Percentiles rank a stretch among this genome's conserved stretches.
Conservation (phyloP, 345 rosid species). For the Balakata baccata region DNA sequence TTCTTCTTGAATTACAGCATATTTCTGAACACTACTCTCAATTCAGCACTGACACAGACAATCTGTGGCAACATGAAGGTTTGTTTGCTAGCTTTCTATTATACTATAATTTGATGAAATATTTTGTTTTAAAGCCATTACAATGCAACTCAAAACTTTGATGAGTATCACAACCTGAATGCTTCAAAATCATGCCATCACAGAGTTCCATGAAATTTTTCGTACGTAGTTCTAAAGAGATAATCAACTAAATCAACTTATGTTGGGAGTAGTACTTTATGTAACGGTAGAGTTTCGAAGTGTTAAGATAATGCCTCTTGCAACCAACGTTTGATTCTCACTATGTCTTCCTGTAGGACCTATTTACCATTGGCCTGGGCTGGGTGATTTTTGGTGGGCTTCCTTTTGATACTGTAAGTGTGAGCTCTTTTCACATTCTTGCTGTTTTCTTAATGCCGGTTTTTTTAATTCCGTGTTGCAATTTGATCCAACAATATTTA, state of each 20-base stretch:
- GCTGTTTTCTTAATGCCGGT: not conserved
- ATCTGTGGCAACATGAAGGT: conserved; percentile 98
- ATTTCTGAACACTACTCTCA: conserved; percentile 92
- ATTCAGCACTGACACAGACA: conserved; percentile 94
- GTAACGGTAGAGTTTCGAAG: not conserved
- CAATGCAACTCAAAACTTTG: not conserved
- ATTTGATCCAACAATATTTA: not conserved
- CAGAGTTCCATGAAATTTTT: not conserved
- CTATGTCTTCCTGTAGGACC: conserved; percentile 47
- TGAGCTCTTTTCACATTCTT: not conserved
- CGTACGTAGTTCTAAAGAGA: not conserved
- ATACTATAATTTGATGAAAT: not conserved
- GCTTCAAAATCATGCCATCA: not conserved
- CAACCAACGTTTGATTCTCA: not conserved
- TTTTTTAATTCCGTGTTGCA: not conserved
- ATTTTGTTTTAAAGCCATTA: not conserved
- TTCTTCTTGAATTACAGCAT: conserved; percentile 95
- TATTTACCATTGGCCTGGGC: conserved; percentile 86
- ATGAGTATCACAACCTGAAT: not conserved
- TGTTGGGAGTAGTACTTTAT: not conserved
- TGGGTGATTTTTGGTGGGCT: conserved; percentile 93
- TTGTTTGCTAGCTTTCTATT: conserved; percentile 11
- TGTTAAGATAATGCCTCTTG: not conserved
- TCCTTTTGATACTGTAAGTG: conserved; percentile 84
- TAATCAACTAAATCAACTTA: not conserved